These are phyloP conservation scores for Apocynum venetum DNA, from an alignment of 257 asterid genomes.

Conservation along the genomic window DNA sequence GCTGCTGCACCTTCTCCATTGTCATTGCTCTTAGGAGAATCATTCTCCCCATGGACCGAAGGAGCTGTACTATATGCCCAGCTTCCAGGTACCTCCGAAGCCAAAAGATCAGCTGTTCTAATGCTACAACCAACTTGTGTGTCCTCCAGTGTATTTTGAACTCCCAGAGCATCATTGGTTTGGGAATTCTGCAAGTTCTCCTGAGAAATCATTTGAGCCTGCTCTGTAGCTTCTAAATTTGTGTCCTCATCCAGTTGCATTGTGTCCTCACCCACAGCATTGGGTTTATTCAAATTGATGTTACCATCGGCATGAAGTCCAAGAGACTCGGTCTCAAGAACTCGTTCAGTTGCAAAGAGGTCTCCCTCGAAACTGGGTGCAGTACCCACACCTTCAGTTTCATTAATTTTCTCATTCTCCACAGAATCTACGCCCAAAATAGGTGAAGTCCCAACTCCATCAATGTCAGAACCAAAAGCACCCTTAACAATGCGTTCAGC, in stretches of 20 bases:
- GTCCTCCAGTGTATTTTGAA: conserved; percentile 35
- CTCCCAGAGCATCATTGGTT: conserved; percentile 16
- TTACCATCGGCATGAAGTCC: conserved; percentile 30
- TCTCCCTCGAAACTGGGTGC: conserved; percentile 36
- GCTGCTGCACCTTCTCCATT: conserved; percentile 30
- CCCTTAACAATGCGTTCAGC: conserved; percentile 40
- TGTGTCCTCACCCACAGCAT: conserved; percentile 32
- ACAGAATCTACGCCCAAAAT: conserved; percentile 39
- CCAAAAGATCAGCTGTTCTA: conserved; percentile 68
- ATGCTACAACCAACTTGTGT: conserved; percentile 69
- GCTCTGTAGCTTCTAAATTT: conserved; percentile 30
- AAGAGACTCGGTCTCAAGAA: conserved; percentile 60
- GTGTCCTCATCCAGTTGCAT: conserved; percentile 50
- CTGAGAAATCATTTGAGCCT: conserved; percentile 11
- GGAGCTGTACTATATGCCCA: conserved; percentile 94
- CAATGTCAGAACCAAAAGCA: conserved; percentile 81
- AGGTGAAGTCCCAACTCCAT: conserved; percentile 46
- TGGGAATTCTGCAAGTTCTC: conserved; percentile 26
- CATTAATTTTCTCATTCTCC: conserved; percentile 58
- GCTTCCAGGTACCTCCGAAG: conserved; percentile 90
- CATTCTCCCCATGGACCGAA: conserved; percentile 73
- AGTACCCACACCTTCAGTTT: conserved; percentile 44
- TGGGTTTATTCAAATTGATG: conserved; percentile 42
- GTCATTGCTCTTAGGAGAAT: conserved; percentile 44
- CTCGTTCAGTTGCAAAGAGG: conserved; percentile 55